Evolutionary conservation across 2,329 filamentous ascomycete genomes (phyloP).

Genomic region (Leptographium flavum): DNA sequence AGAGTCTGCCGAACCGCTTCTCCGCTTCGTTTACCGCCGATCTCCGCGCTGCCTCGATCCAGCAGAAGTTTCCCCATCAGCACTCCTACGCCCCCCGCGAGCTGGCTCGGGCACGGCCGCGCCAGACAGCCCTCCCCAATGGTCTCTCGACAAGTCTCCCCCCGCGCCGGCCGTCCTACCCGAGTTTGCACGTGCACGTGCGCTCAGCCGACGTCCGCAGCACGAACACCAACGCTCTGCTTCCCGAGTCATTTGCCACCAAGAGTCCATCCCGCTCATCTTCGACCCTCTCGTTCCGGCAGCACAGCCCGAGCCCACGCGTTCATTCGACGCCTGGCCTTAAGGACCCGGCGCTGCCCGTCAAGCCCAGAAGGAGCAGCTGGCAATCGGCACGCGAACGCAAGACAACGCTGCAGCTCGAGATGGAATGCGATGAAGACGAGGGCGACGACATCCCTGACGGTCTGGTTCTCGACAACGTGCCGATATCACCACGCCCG

Average conservation of each 20-base stretch:
- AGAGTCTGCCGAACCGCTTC: slow-evolving; percentile 30
- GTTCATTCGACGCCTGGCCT: slow-evolving; percentile 27
- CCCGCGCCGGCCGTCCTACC: slow-evolving; percentile 29
- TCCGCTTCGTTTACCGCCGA: slow-evolving; percentile 31
- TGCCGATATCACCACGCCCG: slow-evolving; percentile 65
- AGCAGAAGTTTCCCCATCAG: slow-evolving; percentile 11
- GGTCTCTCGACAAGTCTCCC: no score
- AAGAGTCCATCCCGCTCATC: slow-evolving; percentile 22
- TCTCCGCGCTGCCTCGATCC: slow-evolving; percentile 20
- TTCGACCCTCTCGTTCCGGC: slow-evolving; percentile 24
- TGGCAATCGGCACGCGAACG: slow-evolving; percentile 54
- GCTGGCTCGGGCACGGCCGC: slow-evolving; percentile 17
- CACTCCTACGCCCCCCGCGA: slow-evolving; percentile 18
- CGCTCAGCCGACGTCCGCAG: slow-evolving; percentile 35
- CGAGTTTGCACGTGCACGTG: slow-evolving; percentile 30
- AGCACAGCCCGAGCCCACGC: slow-evolving; percentile 36
- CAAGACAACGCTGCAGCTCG: slow-evolving; percentile 56
- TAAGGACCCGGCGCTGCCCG: slow-evolving; percentile 23
- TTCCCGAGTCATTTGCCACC: slow-evolving; percentile 16
- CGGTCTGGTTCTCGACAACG: slow-evolving; percentile 65
- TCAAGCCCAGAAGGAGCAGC: slow-evolving; percentile 43
- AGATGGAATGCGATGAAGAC: slow-evolving; percentile 63
- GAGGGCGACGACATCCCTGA: slow-evolving; percentile 69
- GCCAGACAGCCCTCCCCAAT: slow-evolving; percentile 13
- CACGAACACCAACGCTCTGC: slow-evolving; percentile 26